These are phyloP conservation scores for Fusarium euwallaceae DNA, from an alignment of 2,329 filamentous ascomycete genomes.

Conservation along the genomic window DNA sequence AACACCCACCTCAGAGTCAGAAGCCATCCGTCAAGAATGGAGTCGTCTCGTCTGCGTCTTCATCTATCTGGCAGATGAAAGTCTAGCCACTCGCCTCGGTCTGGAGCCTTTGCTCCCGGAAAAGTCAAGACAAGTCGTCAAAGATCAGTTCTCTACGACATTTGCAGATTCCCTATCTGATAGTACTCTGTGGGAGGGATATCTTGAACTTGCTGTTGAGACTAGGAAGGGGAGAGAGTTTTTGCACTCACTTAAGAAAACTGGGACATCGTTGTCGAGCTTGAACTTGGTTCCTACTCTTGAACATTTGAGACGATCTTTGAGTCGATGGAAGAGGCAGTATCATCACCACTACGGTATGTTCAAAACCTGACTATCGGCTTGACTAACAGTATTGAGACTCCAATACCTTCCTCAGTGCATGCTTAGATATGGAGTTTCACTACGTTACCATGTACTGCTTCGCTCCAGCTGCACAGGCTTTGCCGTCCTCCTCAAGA, in stretches of 20 bases:
- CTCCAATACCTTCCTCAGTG: slow-evolving; percentile 10
- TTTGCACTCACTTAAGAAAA: slow-evolving; percentile 12
- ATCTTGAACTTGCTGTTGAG: slow-evolving; percentile 24
- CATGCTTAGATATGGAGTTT: slow-evolving; percentile 26
- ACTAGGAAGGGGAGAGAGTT: slow-evolving; percentile 29
- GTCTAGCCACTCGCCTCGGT: slow-evolving; percentile 19
- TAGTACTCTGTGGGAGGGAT: slow-evolving; percentile 28
- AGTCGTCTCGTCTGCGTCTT: slow-evolving; percentile 31
- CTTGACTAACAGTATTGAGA: background rate
- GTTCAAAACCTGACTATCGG: background rate
- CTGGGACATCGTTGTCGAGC: background rate
- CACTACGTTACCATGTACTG: slow-evolving; percentile 28
- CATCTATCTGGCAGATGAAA: slow-evolving; percentile 30
- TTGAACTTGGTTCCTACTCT: slow-evolving; percentile 18
- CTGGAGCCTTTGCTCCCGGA: slow-evolving; percentile 26
- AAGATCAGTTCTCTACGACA: slow-evolving; percentile 21
- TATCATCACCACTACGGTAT: slow-evolving; percentile 15
- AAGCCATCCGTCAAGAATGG: slow-evolving; percentile 24
- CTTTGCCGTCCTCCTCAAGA: background rate
- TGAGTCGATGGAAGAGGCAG: slow-evolving; percentile 23
- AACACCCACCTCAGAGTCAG: background rate
- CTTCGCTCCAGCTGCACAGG: slow-evolving; percentile 20
- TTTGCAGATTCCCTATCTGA: slow-evolving; percentile 25
- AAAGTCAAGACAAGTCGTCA: slow-evolving; percentile 31
- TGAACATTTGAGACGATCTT: slow-evolving; percentile 12